Evolutionary conservation across 2,329 filamentous ascomycete species (phyloP), one percentile per base, ranked within the genome.

Genomic region (Coleophoma crateriformis): DNA sequence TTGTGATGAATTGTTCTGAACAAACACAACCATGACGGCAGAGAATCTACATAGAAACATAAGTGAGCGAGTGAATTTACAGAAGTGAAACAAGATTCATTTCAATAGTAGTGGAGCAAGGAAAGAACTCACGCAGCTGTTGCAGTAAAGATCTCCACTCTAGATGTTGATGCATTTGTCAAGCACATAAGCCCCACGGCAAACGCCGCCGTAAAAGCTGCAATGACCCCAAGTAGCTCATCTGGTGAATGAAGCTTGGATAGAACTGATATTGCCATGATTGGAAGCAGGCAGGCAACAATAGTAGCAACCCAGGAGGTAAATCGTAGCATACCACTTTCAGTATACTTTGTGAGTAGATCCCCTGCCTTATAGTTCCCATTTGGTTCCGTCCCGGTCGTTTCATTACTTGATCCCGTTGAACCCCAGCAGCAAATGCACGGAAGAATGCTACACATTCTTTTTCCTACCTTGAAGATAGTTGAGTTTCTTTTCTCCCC

Each of bases 91-190:
- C 2, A 19, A 19, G 2, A 19, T 19, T 19, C 19, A 19, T 2
- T 19, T 19, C 19, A 19, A 19, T 19, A 19, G 19, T 19, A 3
- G 19, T 19, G 19, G 19, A 19, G 8, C 22, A 46, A 15, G 12
- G 2, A 6, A 38, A 3, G 12, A 19, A 55, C 57, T 58, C 51
- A 60, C 56, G 55, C 56, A 17, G 58, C 55, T n/a, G 58, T 60
- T 27, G 58, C 58, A 27, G 53, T 56, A 32, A 59, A 60, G 12
- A 59, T 59, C 10, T 60, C 51, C 6, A 55, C 48, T 39, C 56
- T 49, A 3, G 54, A 52, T 10, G 47, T 54, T n/a, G 44, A 35
- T 4, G 50, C 38, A 43, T 50, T 32, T 3, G 51, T 53, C 13
- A 59, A 44, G 12, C 48, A 45, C 49, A 56, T 52, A 8, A 59